These are phyloP conservation scores for Symmetrospora coprosmae DNA, from an alignment of 768 basidiomycete genomes.

Conservation along the genomic window DNA sequence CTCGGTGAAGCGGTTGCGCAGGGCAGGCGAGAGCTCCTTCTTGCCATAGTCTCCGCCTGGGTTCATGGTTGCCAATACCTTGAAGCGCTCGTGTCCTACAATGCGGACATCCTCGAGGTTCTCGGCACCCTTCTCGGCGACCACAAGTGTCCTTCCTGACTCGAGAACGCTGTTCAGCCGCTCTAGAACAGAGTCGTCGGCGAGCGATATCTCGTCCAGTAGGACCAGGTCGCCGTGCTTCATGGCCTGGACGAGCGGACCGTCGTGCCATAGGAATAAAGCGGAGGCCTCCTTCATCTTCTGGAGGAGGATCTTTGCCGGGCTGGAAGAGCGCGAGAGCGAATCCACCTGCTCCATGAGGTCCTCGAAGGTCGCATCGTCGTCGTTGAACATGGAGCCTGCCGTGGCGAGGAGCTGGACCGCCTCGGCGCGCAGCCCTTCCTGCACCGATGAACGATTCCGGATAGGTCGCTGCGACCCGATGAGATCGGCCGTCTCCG, in stretches of 20 bases:
- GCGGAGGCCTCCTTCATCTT: constrained; percentile 44
- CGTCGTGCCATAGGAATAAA: constrained; percentile 93
- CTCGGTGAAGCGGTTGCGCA: constrained; percentile 95
- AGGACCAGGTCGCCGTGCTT: constrained; percentile 65
- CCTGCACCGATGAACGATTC: constrained; percentile 50
- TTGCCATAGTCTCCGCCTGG: constrained; percentile 98
- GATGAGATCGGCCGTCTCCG: constrained; percentile 90
- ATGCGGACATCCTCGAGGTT: constrained; percentile 55
- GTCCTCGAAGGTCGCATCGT: background rate
- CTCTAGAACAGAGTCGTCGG: constrained; percentile 94
- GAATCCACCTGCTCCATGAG: background rate
- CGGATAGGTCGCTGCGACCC: constrained; percentile 81
- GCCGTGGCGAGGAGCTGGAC: constrained; percentile 13
- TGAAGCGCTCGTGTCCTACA: constrained; percentile 55
- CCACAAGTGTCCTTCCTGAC: constrained; percentile 66
- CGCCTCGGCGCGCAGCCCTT: constrained; percentile 38
- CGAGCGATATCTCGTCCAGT: constrained; percentile 90
- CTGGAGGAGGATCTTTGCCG: background rate
- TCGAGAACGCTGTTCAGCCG: constrained; percentile 95
- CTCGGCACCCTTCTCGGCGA: constrained; percentile 80
- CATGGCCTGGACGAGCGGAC: constrained; percentile 92
- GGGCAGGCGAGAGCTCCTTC: constrained; percentile 90
- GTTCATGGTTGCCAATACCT: constrained; percentile 95
- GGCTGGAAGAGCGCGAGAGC: background rate
- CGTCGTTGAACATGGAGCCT: too few species aligned